Evolutionary conservation across 805 yeast genomes (phyloP), one percentile per base, ranked within the genome.

Genomic region (Clavispora asparagi): DNA sequence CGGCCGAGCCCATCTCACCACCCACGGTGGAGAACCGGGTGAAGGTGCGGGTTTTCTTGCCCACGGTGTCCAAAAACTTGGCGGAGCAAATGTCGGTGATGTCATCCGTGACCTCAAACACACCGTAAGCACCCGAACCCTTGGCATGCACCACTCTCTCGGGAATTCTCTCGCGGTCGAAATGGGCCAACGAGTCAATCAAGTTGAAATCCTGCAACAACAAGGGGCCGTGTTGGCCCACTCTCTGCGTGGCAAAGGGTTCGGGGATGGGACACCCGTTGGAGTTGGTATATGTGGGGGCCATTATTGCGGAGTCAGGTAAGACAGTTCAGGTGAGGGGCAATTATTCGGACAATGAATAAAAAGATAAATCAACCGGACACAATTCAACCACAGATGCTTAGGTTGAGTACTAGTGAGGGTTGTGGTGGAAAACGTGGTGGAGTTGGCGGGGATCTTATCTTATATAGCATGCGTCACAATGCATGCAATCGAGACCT

Each of bases 71-170:
- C 53, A 61, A 58, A 53, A 61, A 58, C 37, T 58, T 58, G 39
- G 64, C 42, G 35, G 58, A 53, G 43, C 59, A 53, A 40, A 61
- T 41, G 54, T 61, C 65, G 40, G 62, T 54, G 57, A 61, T 61
- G 51, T 61, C 65, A 50, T 88, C 92, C 11, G 96, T 88, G 43
- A 85, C 91, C 65, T 86, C 95, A 63, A 89, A 89, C 54, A 75
- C 78, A 54, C 96, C 96, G 63, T 75, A 87, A 9, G 96, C 96
- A 61, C 96, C 96, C 12, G 91, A 85, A 56, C 96, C 96, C 64
- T 88, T 88, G 45, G 96, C 96, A 62, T 88, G 96, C 31, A 89
- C 96, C 47, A 88, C 95, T 68, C 96, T 77, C 71, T 89, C 96
- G 11, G 96, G 96, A 53, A 88, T 85, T 67, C 96, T 75, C 68